These are phyloP conservation scores for Rhizoclosmatium globosum DNA, from an alignment of 192 early-diverging fungal genomes.

Conservation along the genomic window DNA sequence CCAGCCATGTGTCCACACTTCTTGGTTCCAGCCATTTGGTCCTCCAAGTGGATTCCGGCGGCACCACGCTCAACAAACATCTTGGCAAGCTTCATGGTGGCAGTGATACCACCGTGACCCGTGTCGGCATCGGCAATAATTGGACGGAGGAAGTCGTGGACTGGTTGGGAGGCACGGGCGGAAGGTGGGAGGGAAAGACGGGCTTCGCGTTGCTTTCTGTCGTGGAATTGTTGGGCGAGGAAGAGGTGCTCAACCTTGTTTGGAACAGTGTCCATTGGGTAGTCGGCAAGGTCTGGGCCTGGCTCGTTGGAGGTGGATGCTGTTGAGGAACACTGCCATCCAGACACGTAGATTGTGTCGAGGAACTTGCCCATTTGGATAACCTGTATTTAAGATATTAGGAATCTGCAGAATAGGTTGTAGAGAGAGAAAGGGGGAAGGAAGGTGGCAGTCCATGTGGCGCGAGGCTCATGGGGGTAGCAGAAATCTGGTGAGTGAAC, in stretches of 20 bases:
- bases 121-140: slow-evolving; percentile 99
- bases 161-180: slow-evolving; percentile 75
- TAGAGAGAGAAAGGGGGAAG: not conserved
- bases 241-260: slow-evolving; percentile 99
- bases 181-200: slow-evolving; percentile 73
- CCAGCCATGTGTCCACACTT: slow-evolving; percentile 99
- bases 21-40: slow-evolving; percentile 94
- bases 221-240: slow-evolving; percentile 96
- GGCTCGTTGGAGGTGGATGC: slow-evolving; percentile 95
- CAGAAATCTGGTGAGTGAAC: no score
- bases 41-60: slow-evolving; percentile 93
- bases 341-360: slow-evolving; percentile 96
- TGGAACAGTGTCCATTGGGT: slow-evolving; percentile 93
- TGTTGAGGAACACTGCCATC: slow-evolving; percentile 98
- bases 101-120: slow-evolving; percentile 98
- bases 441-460: not conserved
- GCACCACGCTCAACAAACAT: slow-evolving; percentile 98
- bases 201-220: slow-evolving; percentile 93
- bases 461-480: not conserved
- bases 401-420: not conserved
- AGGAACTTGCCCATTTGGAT: slow-evolving; percentile 97
- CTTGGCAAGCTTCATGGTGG: slow-evolving; percentile 95
- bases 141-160: slow-evolving; percentile 89
- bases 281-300: slow-evolving; percentile 98
- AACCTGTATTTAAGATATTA: slow-evolving; percentile 63